Evolutionary conservation across 2,329 filamentous ascomycete genomes (phyloP), one percentile per base, ranked within the genome.

Genomic region (Aureobasidium zeae): DNA sequence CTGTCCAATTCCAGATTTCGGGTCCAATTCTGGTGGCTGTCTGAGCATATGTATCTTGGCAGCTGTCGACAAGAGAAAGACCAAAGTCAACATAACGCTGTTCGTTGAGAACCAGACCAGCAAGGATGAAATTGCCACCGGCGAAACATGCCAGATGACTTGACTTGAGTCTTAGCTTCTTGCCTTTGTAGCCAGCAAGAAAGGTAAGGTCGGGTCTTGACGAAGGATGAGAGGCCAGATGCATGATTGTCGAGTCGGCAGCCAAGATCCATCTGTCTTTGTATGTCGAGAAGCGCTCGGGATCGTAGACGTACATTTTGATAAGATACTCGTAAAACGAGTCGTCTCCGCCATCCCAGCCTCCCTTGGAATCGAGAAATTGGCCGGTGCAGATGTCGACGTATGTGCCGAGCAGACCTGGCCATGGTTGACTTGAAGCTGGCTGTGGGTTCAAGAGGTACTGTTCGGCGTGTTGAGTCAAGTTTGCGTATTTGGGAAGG

Each of bases 271-370:
- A 94, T 25, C 31, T 76, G 50, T 88, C 80, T 54, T 72, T 77
- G 64, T 89, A 86, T 2, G 61, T 49, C 2, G 55, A 62, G 54
- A 83, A 93, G 3, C 76, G 71, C 5, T 60, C 53, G 0, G 76
- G 70, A 56, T 89, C 81, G 59, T 93, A 93, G 44, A 89, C 63
- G 55, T 80, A 93, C 83, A 91, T 89, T 68, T 94, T 94, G 61
- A 94, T 81, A 22, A 94, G 73, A 55, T 93, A 93, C 63, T 93
- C 86, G 64, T 93, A 94, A 64, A 81, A 93, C 31, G 79, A 85
- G 60, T 93, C 86, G 21, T 74, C 74, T 5, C 83, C 81, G 38
- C 81, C 85, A 28, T 76, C 74, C 86, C 86, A 94, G 32, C 83
- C 82, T 39, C 87, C 86, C 2, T 52, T 55, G 17, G 72, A 72